Conservation (phyloP, 139 green algal genomes). For the Chlorella sp. region DNA sequence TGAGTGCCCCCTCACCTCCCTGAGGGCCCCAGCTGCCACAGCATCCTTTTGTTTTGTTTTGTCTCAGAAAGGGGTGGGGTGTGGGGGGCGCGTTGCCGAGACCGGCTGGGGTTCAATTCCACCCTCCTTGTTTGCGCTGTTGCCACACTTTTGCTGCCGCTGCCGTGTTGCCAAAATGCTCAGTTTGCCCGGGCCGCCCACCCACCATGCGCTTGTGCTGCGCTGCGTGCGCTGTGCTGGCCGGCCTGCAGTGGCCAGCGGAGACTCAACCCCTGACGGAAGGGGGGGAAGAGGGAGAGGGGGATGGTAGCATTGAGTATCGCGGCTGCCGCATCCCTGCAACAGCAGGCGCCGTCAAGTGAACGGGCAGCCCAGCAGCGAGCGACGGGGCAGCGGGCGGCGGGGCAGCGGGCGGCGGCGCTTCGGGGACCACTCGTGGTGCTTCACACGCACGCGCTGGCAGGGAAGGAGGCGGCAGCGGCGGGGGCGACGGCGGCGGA, state of each 20-base stretch:
- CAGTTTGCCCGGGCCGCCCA: no score
- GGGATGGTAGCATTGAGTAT: background rate
- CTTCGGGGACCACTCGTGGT: background rate
- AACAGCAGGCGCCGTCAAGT: background rate
- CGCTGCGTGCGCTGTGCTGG: background rate
- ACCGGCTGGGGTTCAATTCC: background rate
- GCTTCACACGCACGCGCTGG: background rate
- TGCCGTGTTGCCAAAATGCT: no score
- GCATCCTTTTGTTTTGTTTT: no score
- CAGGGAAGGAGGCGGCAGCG: background rate
- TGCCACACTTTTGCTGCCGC: no score
- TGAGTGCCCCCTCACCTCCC: background rate
- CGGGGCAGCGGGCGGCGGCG: background rate
- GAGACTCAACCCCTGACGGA: background rate
- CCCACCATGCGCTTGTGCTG: no score
- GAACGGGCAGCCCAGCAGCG: background rate
- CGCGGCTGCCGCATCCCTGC: background rate
- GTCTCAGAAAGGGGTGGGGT: background rate
- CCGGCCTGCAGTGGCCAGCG: conserved; percentile 7
- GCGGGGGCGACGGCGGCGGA: background rate
- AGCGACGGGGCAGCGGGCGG: background rate
- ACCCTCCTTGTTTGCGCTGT: no score
- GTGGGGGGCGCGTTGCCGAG: background rate
- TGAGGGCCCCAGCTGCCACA: background rate
- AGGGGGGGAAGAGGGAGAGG: background rate